These are phyloP conservation scores for Actinomucor elegans DNA, from an alignment of 371 early-diverging fungal genomes.

Conservation along the genomic window DNA sequence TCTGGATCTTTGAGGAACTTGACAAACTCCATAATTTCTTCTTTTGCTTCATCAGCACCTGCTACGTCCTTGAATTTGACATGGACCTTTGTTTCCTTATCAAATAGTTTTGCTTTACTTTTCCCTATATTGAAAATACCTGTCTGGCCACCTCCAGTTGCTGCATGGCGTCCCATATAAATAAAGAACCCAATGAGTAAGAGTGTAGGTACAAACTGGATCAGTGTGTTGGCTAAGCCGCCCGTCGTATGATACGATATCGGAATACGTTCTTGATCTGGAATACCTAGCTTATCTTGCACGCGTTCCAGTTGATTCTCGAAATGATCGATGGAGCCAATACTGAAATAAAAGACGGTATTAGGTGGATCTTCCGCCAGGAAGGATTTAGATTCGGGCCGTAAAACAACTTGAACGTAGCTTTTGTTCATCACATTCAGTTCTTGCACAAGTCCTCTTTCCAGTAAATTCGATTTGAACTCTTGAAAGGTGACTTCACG, in stretches of 20 bases:
- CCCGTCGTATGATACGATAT: slow-evolving; percentile 83
- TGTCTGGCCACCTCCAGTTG: slow-evolving; percentile 52
- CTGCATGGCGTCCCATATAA: slow-evolving; percentile 79
- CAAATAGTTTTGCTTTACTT: slow-evolving; percentile 93
- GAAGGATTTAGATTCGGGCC: slow-evolving; percentile 55
- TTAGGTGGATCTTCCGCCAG: slow-evolving; percentile 26
- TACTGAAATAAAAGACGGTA: slow-evolving; percentile 71
- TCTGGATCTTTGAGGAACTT: slow-evolving; percentile 34
- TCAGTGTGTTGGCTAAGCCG: slow-evolving; percentile 63
- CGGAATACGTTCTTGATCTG: slow-evolving; percentile 85
- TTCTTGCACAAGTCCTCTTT: slow-evolving; percentile 85
- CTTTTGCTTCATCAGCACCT: slow-evolving; percentile 99
- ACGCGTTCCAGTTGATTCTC: slow-evolving; percentile 86
- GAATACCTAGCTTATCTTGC: slow-evolving; percentile 88
- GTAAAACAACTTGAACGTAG: slow-evolving; percentile 74
- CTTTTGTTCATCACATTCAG: slow-evolving; percentile 84
- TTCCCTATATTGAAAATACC: slow-evolving; percentile 97
- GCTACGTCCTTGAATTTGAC: slow-evolving; percentile 99
- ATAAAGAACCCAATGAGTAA: slow-evolving; percentile 83
- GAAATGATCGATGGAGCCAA: slow-evolving; percentile 93
- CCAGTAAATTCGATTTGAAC: slow-evolving; percentile 81
- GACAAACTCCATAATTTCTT: slow-evolving; percentile 40
- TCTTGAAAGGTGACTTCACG: slow-evolving; percentile 89
- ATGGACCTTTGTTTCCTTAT: slow-evolving; percentile 91
- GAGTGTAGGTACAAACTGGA: slow-evolving; percentile 91